Base-by-base conservation (phyloP, 2,329 filamentous ascomycete species). In the Calonectria multiphialidica region DNA sequence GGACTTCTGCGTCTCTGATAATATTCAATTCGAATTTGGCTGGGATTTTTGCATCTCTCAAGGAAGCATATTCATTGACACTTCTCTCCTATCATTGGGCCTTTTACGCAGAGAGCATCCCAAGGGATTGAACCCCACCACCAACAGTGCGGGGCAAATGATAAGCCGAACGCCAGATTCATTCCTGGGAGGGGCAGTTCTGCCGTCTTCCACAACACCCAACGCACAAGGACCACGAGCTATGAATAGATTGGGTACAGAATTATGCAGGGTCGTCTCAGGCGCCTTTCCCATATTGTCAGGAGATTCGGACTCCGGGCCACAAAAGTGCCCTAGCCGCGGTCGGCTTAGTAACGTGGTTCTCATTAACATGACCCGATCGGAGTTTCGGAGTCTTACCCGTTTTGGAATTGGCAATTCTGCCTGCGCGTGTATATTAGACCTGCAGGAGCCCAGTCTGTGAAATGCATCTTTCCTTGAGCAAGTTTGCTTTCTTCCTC, bases 331-430 rank as follows among this genome's bases (percentile, higher is more conserved):
- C 66, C 45, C 15, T 45, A 30, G 15, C 40, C 30, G 40, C 5
- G 57, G 28, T 40, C 6, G n/a, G 44, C n/a, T 50, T 53, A 33
- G 40, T 9, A 15, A 15, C 28, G 33, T n/a, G 40, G 40, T 40
- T 62, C 25, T 33, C 65, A 45, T 25, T 30, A 50, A 42, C n/a
- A 28, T 55, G 53, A 23, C 25, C 23, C 30, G 42, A 59, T 28
- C 66, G 66, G 66, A 62, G 66, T 53, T 68, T 68, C 57, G 66
- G 55, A 62, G 66, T 62, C 23, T 33, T 6, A 44, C 45, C 55
- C 35, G 16, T 37, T 44, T 53, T 15, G 55, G 66, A 50, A 62
- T 18, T 35, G 42, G 53, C 5, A 53, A 16, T 49, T 21, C 4
- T 18, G 35, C 47, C 9, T 25, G 21, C 15, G 15, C 15, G 15